phyloP scores from a whole-genome alignment of 1,284 basidiomycete genomes.

The Flammula alnicola region DNA sequence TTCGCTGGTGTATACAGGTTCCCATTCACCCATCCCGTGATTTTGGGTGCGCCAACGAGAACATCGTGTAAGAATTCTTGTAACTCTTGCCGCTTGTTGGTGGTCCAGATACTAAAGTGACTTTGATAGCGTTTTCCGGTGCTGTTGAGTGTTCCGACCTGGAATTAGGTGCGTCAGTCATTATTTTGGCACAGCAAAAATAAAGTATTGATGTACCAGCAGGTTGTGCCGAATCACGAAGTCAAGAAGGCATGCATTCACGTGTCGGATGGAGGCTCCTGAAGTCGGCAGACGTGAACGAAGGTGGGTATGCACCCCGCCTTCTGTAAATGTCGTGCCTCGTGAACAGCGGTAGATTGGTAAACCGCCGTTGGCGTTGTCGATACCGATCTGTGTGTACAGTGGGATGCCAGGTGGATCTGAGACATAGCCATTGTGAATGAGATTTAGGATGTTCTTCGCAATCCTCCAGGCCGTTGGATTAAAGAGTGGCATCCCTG shows the following conservation, averaged over 20 bases:
- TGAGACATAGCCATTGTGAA: conserved; percentile 30
- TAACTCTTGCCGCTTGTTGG: conserved; percentile 17
- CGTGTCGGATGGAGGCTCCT: conserved; percentile 21
- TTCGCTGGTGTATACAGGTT: conserved; percentile 25
- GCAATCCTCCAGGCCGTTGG: conserved; percentile 28
- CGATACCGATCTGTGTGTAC: conserved; percentile 13
- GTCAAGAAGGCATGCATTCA: conserved; percentile 16
- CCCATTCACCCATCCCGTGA: conserved; percentile 28
- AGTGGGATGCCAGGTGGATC: conserved; percentile 31
- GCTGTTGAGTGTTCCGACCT: conserved; percentile 16
- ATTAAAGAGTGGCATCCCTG: conserved; percentile 30
- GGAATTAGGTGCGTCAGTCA: neutral
- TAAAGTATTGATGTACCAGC: neutral
- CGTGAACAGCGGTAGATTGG: conserved; percentile 14
- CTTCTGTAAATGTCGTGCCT: conserved; percentile 21
- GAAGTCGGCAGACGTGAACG: conserved; percentile 23
- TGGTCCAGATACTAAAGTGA: conserved; percentile 22
- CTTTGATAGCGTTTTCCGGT: conserved; percentile 17
- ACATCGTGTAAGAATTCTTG: conserved; percentile 2
- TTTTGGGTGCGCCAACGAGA: conserved; percentile 7
- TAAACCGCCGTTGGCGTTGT: conserved; percentile 14
- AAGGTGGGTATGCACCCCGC: too few species aligned
- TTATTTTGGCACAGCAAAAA: neutral
- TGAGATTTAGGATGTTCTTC: conserved; percentile 33
- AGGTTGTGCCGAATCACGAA: conserved; percentile 21